phyloP scores from a whole-genome alignment of 192 early-diverging fungal genomes.

The Linnemannia elongata region DNA sequence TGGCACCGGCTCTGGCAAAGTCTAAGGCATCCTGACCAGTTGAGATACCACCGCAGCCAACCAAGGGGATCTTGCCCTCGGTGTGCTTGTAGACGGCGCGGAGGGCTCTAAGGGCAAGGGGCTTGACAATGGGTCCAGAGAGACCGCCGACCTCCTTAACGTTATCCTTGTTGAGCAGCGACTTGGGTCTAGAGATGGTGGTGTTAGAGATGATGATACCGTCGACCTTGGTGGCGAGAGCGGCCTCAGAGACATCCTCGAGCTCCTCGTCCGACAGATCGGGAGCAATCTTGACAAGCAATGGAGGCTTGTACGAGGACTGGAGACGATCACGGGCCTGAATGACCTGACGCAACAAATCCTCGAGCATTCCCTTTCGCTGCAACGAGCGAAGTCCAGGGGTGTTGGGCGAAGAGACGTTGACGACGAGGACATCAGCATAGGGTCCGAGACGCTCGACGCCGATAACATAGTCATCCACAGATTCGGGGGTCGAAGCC shows the following conservation, averaged over 20 bases:
- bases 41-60: slow-evolving; percentile 91
- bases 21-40: slow-evolving; percentile 83
- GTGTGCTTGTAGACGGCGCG: slow-evolving; percentile 82
- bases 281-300: slow-evolving; percentile 94
- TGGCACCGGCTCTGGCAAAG: slow-evolving; percentile 88
- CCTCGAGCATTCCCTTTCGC: slow-evolving; percentile 77
- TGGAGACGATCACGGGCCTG: slow-evolving; percentile 59
- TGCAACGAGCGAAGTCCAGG: slow-evolving; percentile 83
- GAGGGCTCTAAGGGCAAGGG: slow-evolving; percentile 80
- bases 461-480: slow-evolving; percentile 87
- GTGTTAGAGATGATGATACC: slow-evolving; percentile 94
- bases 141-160: slow-evolving; percentile 75
- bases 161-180: slow-evolving; percentile 67
- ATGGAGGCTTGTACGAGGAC: slow-evolving; percentile 69
- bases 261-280: slow-evolving; percentile 83
- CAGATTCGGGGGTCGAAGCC: slow-evolving; percentile 71
- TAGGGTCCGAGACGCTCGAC: slow-evolving; percentile 77
- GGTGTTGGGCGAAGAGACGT: slow-evolving; percentile 92
- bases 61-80: slow-evolving; percentile 79
- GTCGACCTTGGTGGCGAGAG: slow-evolving; percentile 78
- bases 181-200: slow-evolving; percentile 78
- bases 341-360: slow-evolving; percentile 77
- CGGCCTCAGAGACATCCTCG: slow-evolving; percentile 83
- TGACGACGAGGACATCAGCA: slow-evolving; percentile 93
- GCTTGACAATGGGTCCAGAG: slow-evolving; percentile 82